Evolutionary conservation across 169 alveolate species (phyloP), one percentile per base, ranked within the genome.

Genomic region (Neospora caninum): DNA sequence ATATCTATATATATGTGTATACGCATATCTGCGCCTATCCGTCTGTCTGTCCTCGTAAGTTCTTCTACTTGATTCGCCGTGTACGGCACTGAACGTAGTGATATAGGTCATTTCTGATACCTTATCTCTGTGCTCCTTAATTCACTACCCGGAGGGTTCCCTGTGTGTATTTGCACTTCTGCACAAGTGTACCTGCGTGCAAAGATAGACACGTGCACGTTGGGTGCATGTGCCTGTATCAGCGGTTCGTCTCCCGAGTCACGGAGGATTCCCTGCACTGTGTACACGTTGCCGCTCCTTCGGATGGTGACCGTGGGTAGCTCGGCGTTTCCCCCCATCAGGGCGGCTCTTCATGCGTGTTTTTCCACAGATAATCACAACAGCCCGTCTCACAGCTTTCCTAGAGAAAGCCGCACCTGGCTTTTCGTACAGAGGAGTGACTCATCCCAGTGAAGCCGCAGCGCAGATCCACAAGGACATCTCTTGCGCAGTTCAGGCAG

Each of bases 391-490:
- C n/a, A 36, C 20, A 16, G 38, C 38, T 25, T 82, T 82, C 67
- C 41, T 41, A 36, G 64, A 29, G 18, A 41, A 82, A 13, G 89
- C 89, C 18, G 38, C 89, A 18, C 38, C 64, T 0, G 69, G 43
- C 18, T 22, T 82, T 31, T 42, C 89, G 53, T 82, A 82, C 89
- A 22, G 67, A 27, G 89, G 89, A 18, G 16, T 82, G 18, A 39
- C 18, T 6, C 54, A 38, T 29, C 38, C 89, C 9, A 36, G 43
- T 6, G 89, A 82, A 4, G 89, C 64, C 20, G 89, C 89, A 4
- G 89, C 64, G 89, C 31, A 9, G 89, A 82, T 82, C 34, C 89
- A 82, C 89, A 82, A 82, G 67, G 89, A 82, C 64, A 38, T 82
- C 67, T 82, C 89, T 18, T 82, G 89, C 64, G 89, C 89, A 22